These are phyloP conservation scores for Botrytis paeoniae DNA, from an alignment of 2,329 filamentous ascomycete genomes.

Conservation along the genomic window DNA sequence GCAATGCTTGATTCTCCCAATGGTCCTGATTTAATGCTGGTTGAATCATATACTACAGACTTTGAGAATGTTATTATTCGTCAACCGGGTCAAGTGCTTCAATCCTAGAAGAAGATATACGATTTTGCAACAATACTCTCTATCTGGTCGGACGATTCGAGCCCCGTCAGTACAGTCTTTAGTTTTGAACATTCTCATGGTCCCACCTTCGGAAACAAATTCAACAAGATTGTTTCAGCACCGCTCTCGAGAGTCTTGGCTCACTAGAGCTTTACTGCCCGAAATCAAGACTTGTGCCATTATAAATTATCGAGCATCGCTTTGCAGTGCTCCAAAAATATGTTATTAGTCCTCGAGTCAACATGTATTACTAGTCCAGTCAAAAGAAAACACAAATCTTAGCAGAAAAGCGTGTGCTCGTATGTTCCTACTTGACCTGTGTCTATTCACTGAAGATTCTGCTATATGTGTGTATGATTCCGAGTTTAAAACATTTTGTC, in stretches of 20 bases:
- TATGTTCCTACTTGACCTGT: background rate
- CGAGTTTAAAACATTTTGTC: background rate
- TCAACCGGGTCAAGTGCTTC: background rate
- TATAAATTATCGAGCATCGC: background rate
- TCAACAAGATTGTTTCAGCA: background rate
- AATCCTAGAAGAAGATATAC: background rate
- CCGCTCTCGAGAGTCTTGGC: background rate
- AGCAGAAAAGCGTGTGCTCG: background rate
- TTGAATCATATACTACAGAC: background rate
- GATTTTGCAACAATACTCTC: background rate
- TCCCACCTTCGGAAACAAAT: background rate
- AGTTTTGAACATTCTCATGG: background rate
- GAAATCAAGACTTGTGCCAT: background rate
- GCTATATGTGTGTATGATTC: background rate
- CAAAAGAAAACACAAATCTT: background rate
- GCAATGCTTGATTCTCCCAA: constrained; percentile 9
- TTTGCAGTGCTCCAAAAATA: background rate
- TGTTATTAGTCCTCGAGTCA: background rate
- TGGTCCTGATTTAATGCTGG: background rate
- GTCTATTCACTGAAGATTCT: background rate
- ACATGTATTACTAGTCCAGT: background rate
- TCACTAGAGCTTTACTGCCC: background rate
- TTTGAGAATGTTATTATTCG: background rate
- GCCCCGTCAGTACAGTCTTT: background rate
- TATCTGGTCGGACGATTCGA: background rate